A percentile compares a stretch with the other conserved stretches of the same genome.
Evolutionary conservation across 352 stramenopile genomes (phyloP).

Genomic region (Pythium monospermum): DNA sequence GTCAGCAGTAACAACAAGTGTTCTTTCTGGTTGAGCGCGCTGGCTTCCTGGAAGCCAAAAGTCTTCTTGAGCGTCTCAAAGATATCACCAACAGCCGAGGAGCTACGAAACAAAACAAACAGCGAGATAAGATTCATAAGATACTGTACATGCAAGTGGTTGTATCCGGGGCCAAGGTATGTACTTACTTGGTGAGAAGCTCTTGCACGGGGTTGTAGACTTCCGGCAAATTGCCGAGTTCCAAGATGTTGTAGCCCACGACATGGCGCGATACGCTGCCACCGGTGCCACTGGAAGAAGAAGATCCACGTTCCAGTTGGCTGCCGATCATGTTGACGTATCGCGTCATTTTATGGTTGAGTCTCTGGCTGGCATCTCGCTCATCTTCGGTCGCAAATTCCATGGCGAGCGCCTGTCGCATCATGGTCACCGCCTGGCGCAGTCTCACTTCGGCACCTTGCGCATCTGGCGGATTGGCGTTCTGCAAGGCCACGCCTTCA

Average conservation of each 20-base stretch:
- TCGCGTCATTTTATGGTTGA: constrained; percentile 84
- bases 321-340: constrained; percentile 87
- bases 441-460: constrained; percentile 60
- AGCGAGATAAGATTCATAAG: too few relatives aligned
- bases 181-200: constrained; percentile 44
- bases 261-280: neutral
- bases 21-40: constrained; percentile 73
- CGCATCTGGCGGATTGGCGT: constrained; percentile 47
- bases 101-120: constrained; percentile 20
- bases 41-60: constrained; percentile 94
- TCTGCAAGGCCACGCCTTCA: constrained; percentile 72
- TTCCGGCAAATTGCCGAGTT: constrained; percentile 54
- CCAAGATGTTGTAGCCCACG: constrained; percentile 54
- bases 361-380: constrained; percentile 55
- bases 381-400: constrained; percentile 71
- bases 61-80: constrained; percentile 93
- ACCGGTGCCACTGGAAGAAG: constrained; percentile 26
- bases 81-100: constrained; percentile 54
- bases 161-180: constrained; percentile 1
- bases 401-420: constrained; percentile 73
- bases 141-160: constrained; percentile 5
- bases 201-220: constrained; percentile 63
- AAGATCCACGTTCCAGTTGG: constrained; percentile 62
- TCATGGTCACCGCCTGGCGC: constrained; percentile 61
- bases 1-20: constrained; percentile 76